A percentile compares a stretch with the other conserved stretches of the same genome.
Conservation (phyloP, 192 early-diverging fungal genomes). For the Geosiphon pyriformis region DNA sequence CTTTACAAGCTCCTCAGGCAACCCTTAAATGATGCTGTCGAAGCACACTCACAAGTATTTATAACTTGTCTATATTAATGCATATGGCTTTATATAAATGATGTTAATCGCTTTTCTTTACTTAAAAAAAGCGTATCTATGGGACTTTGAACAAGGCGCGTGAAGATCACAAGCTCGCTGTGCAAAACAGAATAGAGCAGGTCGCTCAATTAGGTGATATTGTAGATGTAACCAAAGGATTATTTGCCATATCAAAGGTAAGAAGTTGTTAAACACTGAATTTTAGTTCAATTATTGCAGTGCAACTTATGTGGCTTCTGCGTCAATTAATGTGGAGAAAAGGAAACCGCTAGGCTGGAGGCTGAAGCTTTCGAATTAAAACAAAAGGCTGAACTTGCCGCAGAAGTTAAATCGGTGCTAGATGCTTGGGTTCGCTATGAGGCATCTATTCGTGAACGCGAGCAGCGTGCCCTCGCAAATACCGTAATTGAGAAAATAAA, state of each 20-base stretch:
- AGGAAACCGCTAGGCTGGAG: conserved; percentile 89
- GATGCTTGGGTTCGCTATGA: conserved; percentile 99
- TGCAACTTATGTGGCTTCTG: neutral
- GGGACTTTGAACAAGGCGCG: conserved; percentile 77
- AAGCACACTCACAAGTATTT: conserved; percentile 46
- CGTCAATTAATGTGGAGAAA: too few relatives aligned
- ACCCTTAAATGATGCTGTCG: conserved; percentile 74
- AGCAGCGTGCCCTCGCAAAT: conserved; percentile 83
- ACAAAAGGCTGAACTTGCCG: conserved; percentile 76
- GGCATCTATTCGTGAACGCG: conserved; percentile 82
- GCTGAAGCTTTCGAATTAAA: conserved; percentile 93
- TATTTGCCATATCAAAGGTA: conserved; percentile 91
- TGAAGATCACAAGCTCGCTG: conserved; percentile 86
- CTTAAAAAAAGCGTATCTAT: conserved; percentile 85
- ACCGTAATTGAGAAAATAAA: conserved; percentile 81
- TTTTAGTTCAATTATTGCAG: neutral
- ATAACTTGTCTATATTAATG: too few relatives aligned
- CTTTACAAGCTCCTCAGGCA: conserved; percentile 78
- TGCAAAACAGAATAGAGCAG: conserved; percentile 83
- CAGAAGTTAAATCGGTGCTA: conserved; percentile 81
- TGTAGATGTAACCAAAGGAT: conserved; percentile 86
- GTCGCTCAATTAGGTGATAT: conserved; percentile 90
- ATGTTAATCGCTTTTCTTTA: too few relatives aligned
- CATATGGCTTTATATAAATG: too few relatives aligned
- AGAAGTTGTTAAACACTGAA: neutral